phyloP scores from a whole-genome alignment of 495 filamentous ascomycete genomes.

The Hypomontagnella submonticulosa region DNA sequence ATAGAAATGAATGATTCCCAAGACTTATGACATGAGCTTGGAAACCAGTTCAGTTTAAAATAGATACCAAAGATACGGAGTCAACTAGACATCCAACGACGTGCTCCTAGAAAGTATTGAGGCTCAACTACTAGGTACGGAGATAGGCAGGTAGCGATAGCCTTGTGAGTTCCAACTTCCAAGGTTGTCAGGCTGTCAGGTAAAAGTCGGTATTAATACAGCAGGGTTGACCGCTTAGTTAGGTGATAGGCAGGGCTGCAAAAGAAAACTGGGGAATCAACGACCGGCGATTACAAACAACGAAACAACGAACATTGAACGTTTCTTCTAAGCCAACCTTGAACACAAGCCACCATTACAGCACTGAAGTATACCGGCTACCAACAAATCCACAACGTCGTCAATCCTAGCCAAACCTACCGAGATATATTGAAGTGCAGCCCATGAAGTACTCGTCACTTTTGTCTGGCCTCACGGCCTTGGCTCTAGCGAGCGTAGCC shows the following conservation, averaged over 20 bases:
- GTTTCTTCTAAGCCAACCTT: no score
- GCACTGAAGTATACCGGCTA: slow-evolving; percentile 15
- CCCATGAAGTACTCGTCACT: slow-evolving; percentile 44
- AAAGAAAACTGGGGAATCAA: slow-evolving; percentile 32
- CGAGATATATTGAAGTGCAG: neutral
- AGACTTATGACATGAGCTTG: no score
- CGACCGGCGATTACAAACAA: slow-evolving; percentile 24
- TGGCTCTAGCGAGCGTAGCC: slow-evolving; percentile 42
- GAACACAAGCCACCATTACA: slow-evolving; percentile 30
- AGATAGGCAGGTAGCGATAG: no score
- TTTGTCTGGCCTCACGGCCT: slow-evolving; percentile 48
- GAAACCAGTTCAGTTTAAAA: no score
- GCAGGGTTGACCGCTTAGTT: no score
- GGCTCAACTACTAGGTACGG: slow-evolving; percentile 35
- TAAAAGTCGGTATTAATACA: no score
- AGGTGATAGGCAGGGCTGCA: neutral
- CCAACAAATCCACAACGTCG: neutral
- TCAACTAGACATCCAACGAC: no score
- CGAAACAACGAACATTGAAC: slow-evolving; percentile 13
- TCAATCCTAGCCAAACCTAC: neutral
- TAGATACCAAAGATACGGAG: no score
- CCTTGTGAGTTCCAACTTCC: no score
- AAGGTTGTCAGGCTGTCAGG: no score
- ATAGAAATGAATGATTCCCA: no score
- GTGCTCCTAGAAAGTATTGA: slow-evolving; percentile 4